phyloP scores from a whole-genome alignment of 352 stramenopile species.

The Phytophthora tentaculata region DNA sequence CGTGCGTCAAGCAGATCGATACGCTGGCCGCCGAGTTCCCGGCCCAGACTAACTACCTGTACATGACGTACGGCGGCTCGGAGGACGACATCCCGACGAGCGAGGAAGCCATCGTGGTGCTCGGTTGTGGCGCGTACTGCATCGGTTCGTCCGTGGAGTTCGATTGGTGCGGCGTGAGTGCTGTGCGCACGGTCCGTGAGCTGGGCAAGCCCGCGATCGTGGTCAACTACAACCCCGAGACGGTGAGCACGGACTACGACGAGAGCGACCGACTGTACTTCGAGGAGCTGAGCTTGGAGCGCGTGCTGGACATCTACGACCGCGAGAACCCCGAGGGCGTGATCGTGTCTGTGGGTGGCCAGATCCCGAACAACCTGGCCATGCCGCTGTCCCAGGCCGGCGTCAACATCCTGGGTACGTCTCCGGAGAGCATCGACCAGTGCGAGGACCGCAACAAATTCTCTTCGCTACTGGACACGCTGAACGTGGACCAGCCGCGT shows the following conservation, averaged over 20 bases:
- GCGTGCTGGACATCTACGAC: slow-evolving; percentile 96
- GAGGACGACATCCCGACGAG: slow-evolving; percentile 73
- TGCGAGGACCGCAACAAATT: slow-evolving; percentile 96
- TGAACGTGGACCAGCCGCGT: slow-evolving; percentile 83
- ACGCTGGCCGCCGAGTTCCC: slow-evolving; percentile 96
- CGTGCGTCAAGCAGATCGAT: slow-evolving; percentile 97
- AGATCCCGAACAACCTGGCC: slow-evolving; percentile 97
- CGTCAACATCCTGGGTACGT: slow-evolving; percentile 86
- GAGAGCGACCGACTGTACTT: slow-evolving; percentile 98
- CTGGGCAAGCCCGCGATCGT: slow-evolving; percentile 88
- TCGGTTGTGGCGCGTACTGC: slow-evolving; percentile 95
- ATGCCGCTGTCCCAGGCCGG: slow-evolving; percentile 90
- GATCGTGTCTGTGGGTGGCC: slow-evolving; percentile 94
- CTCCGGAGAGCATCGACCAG: slow-evolving; percentile 94
- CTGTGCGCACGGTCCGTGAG: slow-evolving; percentile 71
- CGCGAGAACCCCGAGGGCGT: slow-evolving; percentile 86
- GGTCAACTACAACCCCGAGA: slow-evolving; percentile 99
- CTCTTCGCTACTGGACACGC: slow-evolving; percentile 95
- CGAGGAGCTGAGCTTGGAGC: slow-evolving; percentile 94
- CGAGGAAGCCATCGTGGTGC: slow-evolving; percentile 91
- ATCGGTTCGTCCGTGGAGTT: slow-evolving; percentile 98
- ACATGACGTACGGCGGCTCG: slow-evolving; percentile 96
- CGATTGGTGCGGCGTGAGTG: slow-evolving; percentile 97
- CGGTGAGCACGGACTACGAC: slow-evolving; percentile 97
- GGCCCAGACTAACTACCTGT: slow-evolving; percentile 97